Conservation (phyloP, 2,329 filamentous ascomycete genomes). For the Ascochyta koolunga region DNA sequence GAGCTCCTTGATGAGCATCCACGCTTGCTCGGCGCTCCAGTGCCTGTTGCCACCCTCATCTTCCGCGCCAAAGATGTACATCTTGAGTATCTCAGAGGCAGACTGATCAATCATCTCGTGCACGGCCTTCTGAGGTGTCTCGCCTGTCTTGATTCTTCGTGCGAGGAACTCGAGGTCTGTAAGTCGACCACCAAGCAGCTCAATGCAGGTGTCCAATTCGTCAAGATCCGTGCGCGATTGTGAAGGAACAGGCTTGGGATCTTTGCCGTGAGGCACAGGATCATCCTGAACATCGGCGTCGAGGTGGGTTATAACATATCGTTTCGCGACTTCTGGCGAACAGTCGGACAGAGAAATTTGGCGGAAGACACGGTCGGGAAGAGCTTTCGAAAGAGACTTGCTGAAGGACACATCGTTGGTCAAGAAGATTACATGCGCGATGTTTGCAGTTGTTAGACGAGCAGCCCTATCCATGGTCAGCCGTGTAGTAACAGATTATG, state of each 20-base stretch:
- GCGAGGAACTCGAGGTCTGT: conserved; percentile 94
- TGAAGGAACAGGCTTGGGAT: conserved; percentile 53
- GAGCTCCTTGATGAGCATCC: conserved; percentile 83
- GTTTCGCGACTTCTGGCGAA: conserved; percentile 80
- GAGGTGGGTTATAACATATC: conserved; percentile 85
- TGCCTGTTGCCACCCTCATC: conserved; percentile 60
- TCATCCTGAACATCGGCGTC: conserved; percentile 57
- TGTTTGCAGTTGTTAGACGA: conserved; percentile 79
- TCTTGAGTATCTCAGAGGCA: conserved; percentile 88
- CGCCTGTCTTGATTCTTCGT: conserved; percentile 85
- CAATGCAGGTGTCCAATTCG: conserved; percentile 82
- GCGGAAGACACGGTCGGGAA: conserved; percentile 90
- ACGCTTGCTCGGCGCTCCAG: conserved; percentile 87
- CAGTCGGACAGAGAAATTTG: conserved; percentile 86
- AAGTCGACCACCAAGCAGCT: conserved; percentile 84
- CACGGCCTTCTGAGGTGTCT: conserved; percentile 80
- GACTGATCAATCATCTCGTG: conserved; percentile 88
- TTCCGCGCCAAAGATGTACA: conserved; percentile 75
- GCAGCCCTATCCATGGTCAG: conserved; percentile 65
- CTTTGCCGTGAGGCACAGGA: conserved; percentile 45
- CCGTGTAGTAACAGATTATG: neutral
- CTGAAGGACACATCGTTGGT: conserved; percentile 88
- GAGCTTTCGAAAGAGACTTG: conserved; percentile 82
- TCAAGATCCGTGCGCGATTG: conserved; percentile 62
- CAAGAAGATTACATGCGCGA: conserved; percentile 93